Conservation (phyloP, 768 basidiomycete genomes). For the Paxillus involutus region DNA sequence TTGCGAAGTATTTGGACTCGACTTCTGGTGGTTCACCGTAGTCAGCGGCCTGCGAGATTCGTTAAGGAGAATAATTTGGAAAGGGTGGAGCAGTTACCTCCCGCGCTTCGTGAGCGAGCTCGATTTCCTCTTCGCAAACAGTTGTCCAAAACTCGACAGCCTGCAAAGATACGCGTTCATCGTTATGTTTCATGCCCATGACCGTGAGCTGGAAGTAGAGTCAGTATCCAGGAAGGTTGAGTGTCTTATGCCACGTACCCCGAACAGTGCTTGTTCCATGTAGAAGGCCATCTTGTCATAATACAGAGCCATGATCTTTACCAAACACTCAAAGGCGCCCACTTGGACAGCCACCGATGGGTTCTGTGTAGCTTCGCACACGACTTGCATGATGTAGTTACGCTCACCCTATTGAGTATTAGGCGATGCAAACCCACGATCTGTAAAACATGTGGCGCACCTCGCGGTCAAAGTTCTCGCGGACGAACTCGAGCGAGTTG, state of each 20-base stretch:
- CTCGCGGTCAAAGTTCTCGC: conserved; percentile 97
- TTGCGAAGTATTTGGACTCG: conserved; percentile 90
- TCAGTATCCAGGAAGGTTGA: conserved; percentile 10
- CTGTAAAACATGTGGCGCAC: conserved; percentile 43
- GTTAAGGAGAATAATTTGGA: conserved; percentile 4
- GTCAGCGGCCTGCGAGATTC: conserved; percentile 66
- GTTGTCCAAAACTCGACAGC: conserved; percentile 99
- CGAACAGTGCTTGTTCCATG: conserved; percentile 99
- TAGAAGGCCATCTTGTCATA: conserved; percentile 99
- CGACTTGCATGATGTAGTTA: conserved; percentile 99
- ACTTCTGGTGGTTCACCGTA: conserved; percentile 85
- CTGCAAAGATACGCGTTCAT: conserved; percentile 91
- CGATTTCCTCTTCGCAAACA: conserved; percentile 96
- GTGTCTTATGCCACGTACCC: conserved; percentile 53
- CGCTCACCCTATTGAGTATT: conserved; percentile 76
- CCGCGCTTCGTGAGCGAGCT: conserved; percentile 85
- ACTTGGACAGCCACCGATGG: conserved; percentile 79
- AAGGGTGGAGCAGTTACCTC: conserved; percentile 54
- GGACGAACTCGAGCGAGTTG: conserved; percentile 96
- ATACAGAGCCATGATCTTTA: conserved; percentile 95
- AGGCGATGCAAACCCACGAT: neutral
- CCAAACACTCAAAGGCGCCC: conserved; percentile 94
- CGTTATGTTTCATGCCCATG: conserved; percentile 92
- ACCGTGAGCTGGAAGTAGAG: conserved; percentile 73
- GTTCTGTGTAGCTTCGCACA: conserved; percentile 97